Percentiles rank a stretch among this genome's conserved stretches.
phyloP scores from a whole-genome alignment of 352 stramenopile species.

The Phytophthora fragariae region DNA sequence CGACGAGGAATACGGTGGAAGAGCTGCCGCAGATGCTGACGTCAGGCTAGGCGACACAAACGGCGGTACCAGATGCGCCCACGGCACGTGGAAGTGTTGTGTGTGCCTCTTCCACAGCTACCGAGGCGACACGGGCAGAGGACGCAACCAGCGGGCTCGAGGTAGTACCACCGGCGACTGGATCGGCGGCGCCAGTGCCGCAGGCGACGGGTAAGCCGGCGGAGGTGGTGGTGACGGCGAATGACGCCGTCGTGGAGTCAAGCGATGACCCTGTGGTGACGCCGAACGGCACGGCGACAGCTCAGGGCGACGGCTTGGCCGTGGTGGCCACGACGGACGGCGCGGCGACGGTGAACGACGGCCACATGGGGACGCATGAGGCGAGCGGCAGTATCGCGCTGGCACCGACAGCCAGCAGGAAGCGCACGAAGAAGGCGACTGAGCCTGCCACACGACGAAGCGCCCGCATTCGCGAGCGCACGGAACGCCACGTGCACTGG shows the following conservation, averaged over 20 bases:
- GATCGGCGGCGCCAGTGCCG: not conserved
- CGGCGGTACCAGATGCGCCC: not conserved
- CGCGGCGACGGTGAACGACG: not conserved
- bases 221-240: not conserved
- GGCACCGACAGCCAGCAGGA: too few species aligned
- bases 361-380: too few species aligned
- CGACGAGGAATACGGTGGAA: too few species aligned
- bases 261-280: not conserved
- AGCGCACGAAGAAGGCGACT: too few species aligned
- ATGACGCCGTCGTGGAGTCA: not conserved
- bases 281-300: not conserved
- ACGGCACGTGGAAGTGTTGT: not conserved
- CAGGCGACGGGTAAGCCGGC: not conserved
- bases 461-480: too few species aligned
- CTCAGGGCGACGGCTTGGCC: too few species aligned
- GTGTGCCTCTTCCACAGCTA: not conserved
- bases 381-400: too few species aligned
- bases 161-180: too few species aligned
- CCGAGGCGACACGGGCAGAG: not conserved
- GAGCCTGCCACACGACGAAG: too few species aligned
- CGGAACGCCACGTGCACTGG: too few species aligned
- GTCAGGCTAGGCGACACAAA: not conserved
- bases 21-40: too few species aligned
- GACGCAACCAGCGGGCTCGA: not conserved
- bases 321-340: not conserved